Base-by-base conservation (phyloP, 345 rosid genomes). In the Geranium brycei region DNA sequence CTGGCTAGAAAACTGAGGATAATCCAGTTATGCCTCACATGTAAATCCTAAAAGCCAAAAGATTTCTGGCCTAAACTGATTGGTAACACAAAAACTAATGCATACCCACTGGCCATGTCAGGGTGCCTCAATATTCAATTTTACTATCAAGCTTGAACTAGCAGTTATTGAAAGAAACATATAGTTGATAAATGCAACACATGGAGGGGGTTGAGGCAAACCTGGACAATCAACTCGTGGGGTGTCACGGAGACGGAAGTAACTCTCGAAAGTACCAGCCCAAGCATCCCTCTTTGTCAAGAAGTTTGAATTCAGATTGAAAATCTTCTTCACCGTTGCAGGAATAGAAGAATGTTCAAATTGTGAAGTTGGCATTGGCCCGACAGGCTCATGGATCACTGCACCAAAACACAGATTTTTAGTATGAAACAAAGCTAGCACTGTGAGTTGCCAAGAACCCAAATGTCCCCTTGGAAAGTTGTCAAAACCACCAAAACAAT, bases 171-270 rank as follows among this genome's bases (percentile, higher is more conserved):
- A 35, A 7, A 35, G 41, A 35, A 4, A 41, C 17, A 17, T 31
- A 19, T 3, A 30, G n/a, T 17, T 35, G 28, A 19, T 31, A 18
- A 57, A 65, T 1, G 23, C 31, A 51, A 17, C 60, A 41, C 30
- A 51, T 62, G 11, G 67, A 35, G 41, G 23, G 62, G 53, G 19
- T 62, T 17, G 56, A 72, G 62, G 35, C 83, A 72, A 51, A 91
- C 99, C 97, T 79, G 97, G 97, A 79, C 99, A 95, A 76, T 95
- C 97, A 23, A 80, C 78, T 13, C 99, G 97, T 0, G 97, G 97
- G 69, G 89, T 79, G 57, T 73, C 74, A 3, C 97, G 97, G 47
- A 91, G 68, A 63, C 60, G 18, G 67, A 95, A 85, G 78, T 81
- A 84, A 17, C 75, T 82, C 72, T 91, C 99, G 13, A 95, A 95